phyloP scores from a whole-genome alignment of 345 rosid species.

The Dovyalis caffra region DNA sequence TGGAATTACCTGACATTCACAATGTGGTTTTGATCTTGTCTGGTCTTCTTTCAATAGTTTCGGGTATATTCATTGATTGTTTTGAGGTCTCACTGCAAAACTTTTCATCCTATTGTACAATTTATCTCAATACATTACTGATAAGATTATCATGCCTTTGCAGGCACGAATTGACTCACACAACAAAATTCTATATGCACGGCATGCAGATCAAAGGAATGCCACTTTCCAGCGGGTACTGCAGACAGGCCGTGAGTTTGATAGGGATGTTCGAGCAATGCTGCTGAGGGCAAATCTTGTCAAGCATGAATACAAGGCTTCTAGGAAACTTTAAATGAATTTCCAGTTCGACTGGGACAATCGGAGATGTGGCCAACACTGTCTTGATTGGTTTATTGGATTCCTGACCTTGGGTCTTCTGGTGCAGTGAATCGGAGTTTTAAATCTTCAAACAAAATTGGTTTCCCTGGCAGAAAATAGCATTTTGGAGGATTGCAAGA shows the following conservation, averaged over 20 bases:
- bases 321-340: conserved; percentile 57
- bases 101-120: neutral
- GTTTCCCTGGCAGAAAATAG: conserved; percentile 13
- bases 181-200: conserved; percentile 90
- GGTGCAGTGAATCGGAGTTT: neutral
- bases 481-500: conserved; percentile 22
- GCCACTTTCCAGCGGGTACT: conserved; percentile 90
- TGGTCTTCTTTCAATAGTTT: neutral
- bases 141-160: neutral
- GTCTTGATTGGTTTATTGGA: conserved; percentile 3
- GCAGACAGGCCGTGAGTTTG: conserved; percentile 92
- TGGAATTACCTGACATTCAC: neutral
- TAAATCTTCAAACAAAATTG: conserved; percentile 7
- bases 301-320: conserved; percentile 67
- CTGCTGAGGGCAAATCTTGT: conserved; percentile 83
- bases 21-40: neutral
- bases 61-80: neutral
- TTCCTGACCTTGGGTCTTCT: neutral
- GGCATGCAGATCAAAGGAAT: conserved; percentile 97
- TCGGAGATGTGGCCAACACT: conserved; percentile 6
- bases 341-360: neutral
- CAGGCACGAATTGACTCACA: conserved; percentile 99
- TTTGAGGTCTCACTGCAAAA: neutral
- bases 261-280: conserved; percentile 86
- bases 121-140: neutral